Percentiles rank a stretch among this genome's conserved stretches.
These are phyloP conservation scores for Lactarius sanguifluus DNA, from an alignment of 768 basidiomycete genomes.

Conservation along the genomic window DNA sequence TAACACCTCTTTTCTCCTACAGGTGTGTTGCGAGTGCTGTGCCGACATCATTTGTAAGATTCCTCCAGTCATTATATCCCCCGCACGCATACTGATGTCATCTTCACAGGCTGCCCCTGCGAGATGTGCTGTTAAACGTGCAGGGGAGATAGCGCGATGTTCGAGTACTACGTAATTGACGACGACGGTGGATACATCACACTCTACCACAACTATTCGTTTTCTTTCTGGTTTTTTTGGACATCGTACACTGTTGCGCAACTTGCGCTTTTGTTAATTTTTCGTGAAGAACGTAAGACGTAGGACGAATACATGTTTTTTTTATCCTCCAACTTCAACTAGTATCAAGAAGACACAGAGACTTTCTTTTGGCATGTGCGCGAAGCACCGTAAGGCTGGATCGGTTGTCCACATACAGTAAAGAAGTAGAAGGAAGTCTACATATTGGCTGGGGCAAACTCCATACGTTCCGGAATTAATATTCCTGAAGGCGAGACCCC, in stretches of 20 bases:
- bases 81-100: conserved; percentile 9
- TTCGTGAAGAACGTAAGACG: neutral
- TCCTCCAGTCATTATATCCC: conserved; percentile 3
- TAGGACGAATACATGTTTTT: neutral
- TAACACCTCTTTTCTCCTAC: conserved; percentile 8
- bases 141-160: neutral
- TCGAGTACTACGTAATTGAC: too few relatives aligned
- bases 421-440: too few relatives aligned
- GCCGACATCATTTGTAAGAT: conserved; percentile 70
- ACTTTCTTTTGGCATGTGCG: too few relatives aligned
- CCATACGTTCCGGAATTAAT: neutral
- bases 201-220: neutral
- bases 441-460: too few relatives aligned
- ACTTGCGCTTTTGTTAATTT: neutral
- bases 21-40: conserved; percentile 70
- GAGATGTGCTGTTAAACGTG: conserved; percentile 65
- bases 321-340: neutral
- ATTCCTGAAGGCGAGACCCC: neutral
- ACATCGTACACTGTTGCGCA: neutral
- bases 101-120: conserved; percentile 65
- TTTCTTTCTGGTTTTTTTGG: neutral
- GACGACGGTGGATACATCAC: neutral
- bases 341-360: neutral
- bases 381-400: too few relatives aligned
- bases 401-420: too few relatives aligned